Evolutionary conservation across 768 basidiomycete genomes (phyloP), one percentile per base, ranked within the genome.

Genomic region (Lentinula aciculospora): DNA sequence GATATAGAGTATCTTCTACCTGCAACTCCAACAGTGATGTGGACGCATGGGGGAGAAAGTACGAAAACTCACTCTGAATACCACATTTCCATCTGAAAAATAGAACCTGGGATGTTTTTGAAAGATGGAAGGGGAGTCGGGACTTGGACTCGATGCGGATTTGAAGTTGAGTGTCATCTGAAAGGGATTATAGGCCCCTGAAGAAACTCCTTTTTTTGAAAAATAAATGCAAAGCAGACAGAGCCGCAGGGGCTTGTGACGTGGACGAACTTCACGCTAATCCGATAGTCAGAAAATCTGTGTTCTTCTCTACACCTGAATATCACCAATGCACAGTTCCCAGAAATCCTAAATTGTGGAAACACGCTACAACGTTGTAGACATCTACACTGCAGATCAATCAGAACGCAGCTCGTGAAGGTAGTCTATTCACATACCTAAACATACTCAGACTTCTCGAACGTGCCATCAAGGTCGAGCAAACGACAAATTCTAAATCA

Each of bases 1-100:
- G 70, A 63, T 81, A 84, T 1, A 83, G 67, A 10, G 72, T 75
- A 54, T 79, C 76, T 60, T 81, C 81, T 13, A 82, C 82, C 83
- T 84, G 63, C 19, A 48, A 37, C 15, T 34, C 29, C 21, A 34
- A 25, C n/a, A 37, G 7, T n/a, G 6, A 44, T 9, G 1, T 44
- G 10, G 17, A 17, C n/a, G 15, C 17, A 17, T 8, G 40, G n/a
- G 23, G 10, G n/a, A 23, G 7, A 2, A 44, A 8, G 40, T 12
- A 23, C 21, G 15, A 37, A 9, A 28, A 59, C 65, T 34, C 54
- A 69, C 72, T 60, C 65, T 68, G 32, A 73, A 71, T 2, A 72
- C 67, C 32, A 71, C 63, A 55, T 72, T 67, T 37, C 71, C 71
- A 12, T 69, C 67, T 12, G 59, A 61, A 54, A 70, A 59, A 53